Evolutionary conservation across 805 yeast genomes (phyloP).

Genomic region (Zygotorulaspora florentina): DNA sequence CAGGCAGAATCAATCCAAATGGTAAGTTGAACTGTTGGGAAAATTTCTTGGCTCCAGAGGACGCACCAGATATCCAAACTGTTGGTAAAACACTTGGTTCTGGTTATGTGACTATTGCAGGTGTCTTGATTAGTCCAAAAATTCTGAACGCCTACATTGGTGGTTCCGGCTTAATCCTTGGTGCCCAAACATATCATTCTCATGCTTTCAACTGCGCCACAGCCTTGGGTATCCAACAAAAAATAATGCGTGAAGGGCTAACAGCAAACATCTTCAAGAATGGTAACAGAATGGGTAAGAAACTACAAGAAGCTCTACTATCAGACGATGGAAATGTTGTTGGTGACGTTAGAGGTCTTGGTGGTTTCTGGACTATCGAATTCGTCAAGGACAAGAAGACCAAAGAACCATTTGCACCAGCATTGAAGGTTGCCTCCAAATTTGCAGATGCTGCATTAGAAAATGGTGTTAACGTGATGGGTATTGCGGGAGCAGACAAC

Average conservation of each 20-base stretch:
- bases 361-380: conserved; percentile 57
- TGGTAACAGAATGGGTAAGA: conserved; percentile 42
- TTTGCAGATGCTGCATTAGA: conserved; percentile 37
- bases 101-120: conserved; percentile 49
- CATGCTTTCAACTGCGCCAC: conserved; percentile 46
- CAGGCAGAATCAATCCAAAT: conserved; percentile 42
- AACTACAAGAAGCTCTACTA: conserved; percentile 35
- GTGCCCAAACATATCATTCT: conserved; percentile 51
- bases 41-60: conserved; percentile 37
- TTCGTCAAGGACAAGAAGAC: conserved; percentile 50
- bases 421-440: conserved; percentile 36
- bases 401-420: conserved; percentile 44
- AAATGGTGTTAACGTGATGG: conserved; percentile 49
- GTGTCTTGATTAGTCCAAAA: conserved; percentile 41
- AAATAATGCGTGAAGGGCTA: conserved; percentile 33
- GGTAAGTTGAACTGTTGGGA: conserved; percentile 49
- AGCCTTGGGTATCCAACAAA: conserved; percentile 45
- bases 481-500: conserved; percentile 42
- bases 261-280: conserved; percentile 41
- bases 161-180: conserved; percentile 41
- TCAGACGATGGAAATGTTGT: conserved; percentile 37
- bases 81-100: conserved; percentile 49
- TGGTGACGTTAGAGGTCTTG: conserved; percentile 62
- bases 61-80: conserved; percentile 45
- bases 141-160: conserved; percentile 37